Base-by-base conservation (phyloP, 2,329 filamentous ascomycete species). In the Eutypella sp. region DNA sequence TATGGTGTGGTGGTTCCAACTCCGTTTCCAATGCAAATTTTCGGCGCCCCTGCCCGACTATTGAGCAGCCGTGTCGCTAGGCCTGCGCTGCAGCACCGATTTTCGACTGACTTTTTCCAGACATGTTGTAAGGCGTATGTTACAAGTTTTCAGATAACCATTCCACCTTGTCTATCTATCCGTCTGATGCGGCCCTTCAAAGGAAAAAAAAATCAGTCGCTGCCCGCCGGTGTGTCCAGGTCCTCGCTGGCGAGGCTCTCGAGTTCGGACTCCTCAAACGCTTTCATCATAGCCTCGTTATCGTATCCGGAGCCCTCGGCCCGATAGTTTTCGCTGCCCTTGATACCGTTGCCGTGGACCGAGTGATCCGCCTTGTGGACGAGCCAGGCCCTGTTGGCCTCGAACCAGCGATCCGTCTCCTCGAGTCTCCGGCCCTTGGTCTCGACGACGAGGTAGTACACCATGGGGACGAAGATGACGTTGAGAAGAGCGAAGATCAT, bases 401-500 rank as follows among this genome's bases (percentile, higher is more conserved):
- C 42, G 42, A 44, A 44, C 42, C 42, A 44, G 42, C 38, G 42
- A 29, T 44, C 42, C 22, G 42, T 44, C 9, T 44, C 42, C 33
- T 44, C 42, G 13, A 44, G 34, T 13, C 24, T 44, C 24, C 42
- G 42, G n/a, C 42, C 42, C 20, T 38, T 36, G 15, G 42, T 44
- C 22, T 44, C 42, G 11, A 44, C 42, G 6, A 44, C 42, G 34
- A 44, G 22, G 42, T 44, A 44, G 42, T 44, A 44, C 33, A 44
- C 42, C 22, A 44, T 36, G 10, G 42, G 42, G 10, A 44, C 42
- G 22, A 44, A 39, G 4, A 7, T 22, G 1, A n/a, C 19, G 19
- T 39, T 39, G 19, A 39, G 19, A 19, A 39, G 5, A 13, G 36
- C 20, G 36, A 39, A 39, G 36, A 75, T 67, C 24, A 74, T 63